Percentiles rank a stretch among this genome's conserved stretches.
These are phyloP conservation scores for Aspergillus sp. DNA, from an alignment of 2,329 filamentous ascomycete species.

Conservation along the genomic window DNA sequence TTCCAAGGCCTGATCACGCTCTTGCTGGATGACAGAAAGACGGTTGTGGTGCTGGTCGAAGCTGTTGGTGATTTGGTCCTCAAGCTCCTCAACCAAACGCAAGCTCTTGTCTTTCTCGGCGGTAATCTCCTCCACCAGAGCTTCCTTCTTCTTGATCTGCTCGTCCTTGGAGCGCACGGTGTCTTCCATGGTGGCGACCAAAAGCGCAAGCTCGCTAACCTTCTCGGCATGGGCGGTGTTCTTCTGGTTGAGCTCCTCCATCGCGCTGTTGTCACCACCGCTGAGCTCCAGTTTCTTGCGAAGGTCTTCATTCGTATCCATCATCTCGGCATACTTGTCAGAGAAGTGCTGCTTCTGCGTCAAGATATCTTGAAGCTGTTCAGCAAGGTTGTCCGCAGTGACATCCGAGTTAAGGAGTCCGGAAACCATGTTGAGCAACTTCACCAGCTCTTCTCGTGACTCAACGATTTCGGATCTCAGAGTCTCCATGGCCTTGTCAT, in stretches of 20 bases:
- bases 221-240: constrained; percentile 47
- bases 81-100: constrained; percentile 86
- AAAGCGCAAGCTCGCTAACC: constrained; percentile 50
- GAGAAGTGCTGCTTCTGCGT: constrained; percentile 39
- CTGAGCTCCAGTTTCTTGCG: constrained; percentile 31
- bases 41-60: constrained; percentile 95
- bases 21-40: constrained; percentile 73
- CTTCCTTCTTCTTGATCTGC: constrained; percentile 42
- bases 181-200: constrained; percentile 44
- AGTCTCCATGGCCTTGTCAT: constrained; percentile 54
- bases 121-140: constrained; percentile 46
- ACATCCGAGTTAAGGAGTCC: constrained; percentile 40
- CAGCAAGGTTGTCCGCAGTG: constrained; percentile 55
- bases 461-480: constrained; percentile 61
- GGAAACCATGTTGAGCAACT: constrained; percentile 58
- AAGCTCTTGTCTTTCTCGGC: constrained; percentile 84
- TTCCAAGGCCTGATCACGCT: constrained; percentile 70
- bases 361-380: constrained; percentile 56
- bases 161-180: constrained; percentile 40
- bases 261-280: constrained; percentile 30
- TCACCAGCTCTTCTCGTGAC: constrained; percentile 62
- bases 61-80: constrained; percentile 91
- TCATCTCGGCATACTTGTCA: constrained; percentile 37
- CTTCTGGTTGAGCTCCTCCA: constrained; percentile 36
- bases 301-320: constrained; percentile 35